Conservation (phyloP, 2,329 filamentous ascomycete species). For the Aspergillus persii region DNA sequence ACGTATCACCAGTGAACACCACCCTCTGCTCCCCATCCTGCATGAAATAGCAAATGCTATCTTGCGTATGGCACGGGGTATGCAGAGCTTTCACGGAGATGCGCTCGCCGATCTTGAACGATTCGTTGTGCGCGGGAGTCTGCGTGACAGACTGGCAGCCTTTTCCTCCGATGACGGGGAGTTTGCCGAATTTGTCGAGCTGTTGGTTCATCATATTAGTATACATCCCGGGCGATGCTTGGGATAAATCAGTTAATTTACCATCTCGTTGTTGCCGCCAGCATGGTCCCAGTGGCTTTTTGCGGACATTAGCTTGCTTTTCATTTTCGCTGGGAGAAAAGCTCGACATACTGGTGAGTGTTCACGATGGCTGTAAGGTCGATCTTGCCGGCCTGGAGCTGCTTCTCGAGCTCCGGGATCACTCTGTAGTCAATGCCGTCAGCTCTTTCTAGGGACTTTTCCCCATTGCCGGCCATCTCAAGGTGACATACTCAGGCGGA, state of each 20-base stretch:
- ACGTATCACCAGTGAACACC: conserved; percentile 93
- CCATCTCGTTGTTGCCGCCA: conserved; percentile 82
- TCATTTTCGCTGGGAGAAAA: background rate
- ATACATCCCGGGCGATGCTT: no score
- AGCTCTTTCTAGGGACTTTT: background rate
- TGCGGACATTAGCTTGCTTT: conserved; percentile 8
- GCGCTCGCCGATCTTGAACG: conserved; percentile 74
- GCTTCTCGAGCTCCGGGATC: conserved; percentile 66
- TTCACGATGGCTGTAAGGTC: conserved; percentile 90
- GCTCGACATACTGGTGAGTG: conserved; percentile 78
- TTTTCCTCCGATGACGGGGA: conserved; percentile 83
- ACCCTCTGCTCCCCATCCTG: conserved; percentile 71
- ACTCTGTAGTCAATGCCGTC: conserved; percentile 47
- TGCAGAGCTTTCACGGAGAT: conserved; percentile 85
- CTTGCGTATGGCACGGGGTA: conserved; percentile 96
- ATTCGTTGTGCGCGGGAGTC: conserved; percentile 72
- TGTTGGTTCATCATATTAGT: conserved; percentile 23
- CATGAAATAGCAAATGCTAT: conserved; percentile 94
- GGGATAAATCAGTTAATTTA: conserved; percentile 36
- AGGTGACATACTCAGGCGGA: conserved; percentile 46
- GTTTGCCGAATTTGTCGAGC: conserved; percentile 58
- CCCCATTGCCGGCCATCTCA: background rate
- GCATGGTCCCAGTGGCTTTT: conserved; percentile 88
- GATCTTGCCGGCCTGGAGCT: conserved; percentile 68
- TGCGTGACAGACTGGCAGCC: conserved; percentile 77